These are phyloP conservation scores for Pichia gijzeniarum DNA, from an alignment of 805 yeast species.

Conservation along the genomic window DNA sequence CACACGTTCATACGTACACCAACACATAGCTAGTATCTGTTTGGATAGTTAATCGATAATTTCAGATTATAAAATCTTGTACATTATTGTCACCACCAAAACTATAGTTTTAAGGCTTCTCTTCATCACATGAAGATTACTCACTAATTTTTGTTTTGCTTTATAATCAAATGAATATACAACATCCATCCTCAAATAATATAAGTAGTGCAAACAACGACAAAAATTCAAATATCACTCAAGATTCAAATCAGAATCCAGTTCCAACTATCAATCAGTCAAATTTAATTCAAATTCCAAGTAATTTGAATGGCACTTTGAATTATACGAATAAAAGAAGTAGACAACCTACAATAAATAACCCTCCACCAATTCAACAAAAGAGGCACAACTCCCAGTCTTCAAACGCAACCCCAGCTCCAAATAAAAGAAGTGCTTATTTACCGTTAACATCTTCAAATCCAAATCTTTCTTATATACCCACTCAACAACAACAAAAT, in stretches of 20 bases:
- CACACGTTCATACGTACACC: too few species aligned
- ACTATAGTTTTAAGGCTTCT: too few species aligned
- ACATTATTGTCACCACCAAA: too few species aligned
- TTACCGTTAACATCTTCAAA: not conserved
- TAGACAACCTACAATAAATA: not conserved
- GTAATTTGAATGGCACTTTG: not conserved
- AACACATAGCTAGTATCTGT: too few species aligned
- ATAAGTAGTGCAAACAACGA: not conserved
- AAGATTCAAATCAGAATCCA: not conserved
- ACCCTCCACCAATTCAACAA: conserved; percentile 23
- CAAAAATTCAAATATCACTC: not conserved
- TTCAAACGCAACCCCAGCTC: conserved; percentile 14
- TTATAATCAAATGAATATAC: conserved; percentile 6
- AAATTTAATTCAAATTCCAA: not conserved
- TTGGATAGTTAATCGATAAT: too few species aligned
- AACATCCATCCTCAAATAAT: conserved; percentile 2
- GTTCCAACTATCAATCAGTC: not conserved
- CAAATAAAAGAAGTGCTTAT: conserved; percentile 21
- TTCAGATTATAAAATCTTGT: too few species aligned
- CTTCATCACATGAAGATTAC: not conserved
- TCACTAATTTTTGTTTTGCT: not conserved
- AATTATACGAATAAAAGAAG: conserved; percentile 1
- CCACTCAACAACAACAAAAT: not conserved
- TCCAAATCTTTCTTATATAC: not conserved
- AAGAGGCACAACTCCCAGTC: conserved; percentile 30